A percentile compares a stretch with the other conserved stretches of the same genome.
These are phyloP conservation scores for Nyssa sinensis DNA, from an alignment of 148 eudicot genomes.

Conservation along the genomic window DNA sequence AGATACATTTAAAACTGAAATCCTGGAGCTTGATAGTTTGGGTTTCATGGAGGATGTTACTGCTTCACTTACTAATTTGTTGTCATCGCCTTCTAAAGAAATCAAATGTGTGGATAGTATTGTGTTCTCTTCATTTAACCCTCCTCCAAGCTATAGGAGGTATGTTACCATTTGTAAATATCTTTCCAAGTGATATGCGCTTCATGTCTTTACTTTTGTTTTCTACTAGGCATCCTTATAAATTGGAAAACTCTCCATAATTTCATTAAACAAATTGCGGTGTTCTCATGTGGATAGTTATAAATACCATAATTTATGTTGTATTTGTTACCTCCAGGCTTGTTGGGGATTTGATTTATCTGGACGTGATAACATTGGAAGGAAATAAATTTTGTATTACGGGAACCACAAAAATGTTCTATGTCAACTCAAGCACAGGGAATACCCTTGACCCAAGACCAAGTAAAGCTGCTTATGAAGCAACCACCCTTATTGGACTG, in stretches of 20 bases:
- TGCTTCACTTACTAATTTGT: constrained; percentile 60
- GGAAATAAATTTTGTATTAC: constrained; percentile 80
- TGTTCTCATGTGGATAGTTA: background rate
- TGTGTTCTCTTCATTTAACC: constrained; percentile 91
- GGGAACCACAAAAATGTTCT: constrained; percentile 79
- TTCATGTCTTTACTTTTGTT: background rate
- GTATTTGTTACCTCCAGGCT: constrained; percentile 54
- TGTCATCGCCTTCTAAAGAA: constrained; percentile 69
- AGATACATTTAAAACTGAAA: constrained; percentile 61
- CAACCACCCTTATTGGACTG: constrained; percentile 84
- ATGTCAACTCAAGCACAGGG: constrained; percentile 75
- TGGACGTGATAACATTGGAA: constrained; percentile 84
- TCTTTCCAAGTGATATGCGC: background rate
- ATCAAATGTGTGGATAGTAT: constrained; percentile 78
- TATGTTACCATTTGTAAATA: constrained; percentile 19
- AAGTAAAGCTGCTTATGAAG: constrained; percentile 60
- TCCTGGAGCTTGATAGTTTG: constrained; percentile 71
- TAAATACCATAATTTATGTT: background rate
- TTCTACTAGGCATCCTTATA: background rate
- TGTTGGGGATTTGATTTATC: constrained; percentile 91
- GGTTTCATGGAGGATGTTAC: constrained; percentile 89
- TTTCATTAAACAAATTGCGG: background rate
- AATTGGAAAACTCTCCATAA: background rate
- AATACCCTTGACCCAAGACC: constrained; percentile 78
- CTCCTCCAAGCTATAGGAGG: constrained; percentile 98